Conservation (phyloP, 1,284 basidiomycete genomes). For the Ustilago trichophora region DNA sequence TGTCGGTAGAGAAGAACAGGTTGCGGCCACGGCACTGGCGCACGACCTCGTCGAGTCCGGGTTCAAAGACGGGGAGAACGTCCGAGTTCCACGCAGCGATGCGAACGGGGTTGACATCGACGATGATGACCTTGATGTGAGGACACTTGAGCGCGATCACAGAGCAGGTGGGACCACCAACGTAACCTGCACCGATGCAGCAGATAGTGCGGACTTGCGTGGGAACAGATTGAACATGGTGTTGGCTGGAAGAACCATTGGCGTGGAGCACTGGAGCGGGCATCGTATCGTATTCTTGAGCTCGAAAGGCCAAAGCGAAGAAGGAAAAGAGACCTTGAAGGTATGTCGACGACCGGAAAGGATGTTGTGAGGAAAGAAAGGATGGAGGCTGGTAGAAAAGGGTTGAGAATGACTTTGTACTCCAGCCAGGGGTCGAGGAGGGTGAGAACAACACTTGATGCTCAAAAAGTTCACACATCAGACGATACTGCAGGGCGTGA, state of each 20-base stretch:
- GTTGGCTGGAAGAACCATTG: conserved; percentile 30
- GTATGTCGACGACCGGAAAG: background rate
- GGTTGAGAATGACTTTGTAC: background rate
- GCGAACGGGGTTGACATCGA: conserved; percentile 92
- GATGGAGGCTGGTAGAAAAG: background rate
- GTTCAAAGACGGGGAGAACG: conserved; percentile 89
- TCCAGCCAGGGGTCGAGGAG: background rate
- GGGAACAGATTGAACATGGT: conserved; percentile 31
- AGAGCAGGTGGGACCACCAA: conserved; percentile 81
- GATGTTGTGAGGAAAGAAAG: background rate
- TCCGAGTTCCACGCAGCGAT: conserved; percentile 93
- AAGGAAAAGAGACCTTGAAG: too few species aligned
- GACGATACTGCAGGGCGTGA: background rate
- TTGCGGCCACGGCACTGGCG: conserved; percentile 87
- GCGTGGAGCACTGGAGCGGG: conserved; percentile 9
- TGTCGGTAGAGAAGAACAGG: conserved; percentile 95
- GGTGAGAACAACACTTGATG: conserved; percentile 16
- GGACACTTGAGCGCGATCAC: conserved; percentile 95
- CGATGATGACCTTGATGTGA: conserved; percentile 92
- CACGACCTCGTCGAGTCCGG: conserved; percentile 93
- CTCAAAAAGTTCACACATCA: conserved; percentile 1
- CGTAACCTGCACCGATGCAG: conserved; percentile 89
- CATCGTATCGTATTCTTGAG: too few species aligned
- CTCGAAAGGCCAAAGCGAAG: too few species aligned
- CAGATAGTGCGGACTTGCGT: conserved; percentile 63